Evolutionary conservation across 192 early-diverging fungal species (phyloP).

Genomic region (Coemansia asiatica): DNA sequence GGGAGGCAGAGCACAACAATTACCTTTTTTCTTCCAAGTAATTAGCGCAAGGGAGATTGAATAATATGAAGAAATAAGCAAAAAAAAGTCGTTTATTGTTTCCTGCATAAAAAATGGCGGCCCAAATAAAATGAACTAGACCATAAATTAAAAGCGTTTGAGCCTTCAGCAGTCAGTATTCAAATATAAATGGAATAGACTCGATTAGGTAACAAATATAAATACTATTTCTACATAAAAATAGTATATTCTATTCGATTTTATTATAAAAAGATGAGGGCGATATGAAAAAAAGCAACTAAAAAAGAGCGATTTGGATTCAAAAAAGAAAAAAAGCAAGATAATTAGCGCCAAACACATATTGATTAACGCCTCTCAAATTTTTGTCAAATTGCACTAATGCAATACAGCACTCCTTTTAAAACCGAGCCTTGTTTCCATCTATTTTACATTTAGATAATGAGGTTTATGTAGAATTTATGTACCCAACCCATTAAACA

Average conservation of each 20-base stretch:
- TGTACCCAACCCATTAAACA: background rate
- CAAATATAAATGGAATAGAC: background rate
- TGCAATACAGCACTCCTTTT: background rate
- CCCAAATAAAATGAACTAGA: too few species aligned
- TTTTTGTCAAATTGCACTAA: background rate
- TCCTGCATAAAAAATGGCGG: background rate
- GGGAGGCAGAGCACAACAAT: background rate
- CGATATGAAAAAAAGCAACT: background rate
- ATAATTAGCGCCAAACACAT: background rate
- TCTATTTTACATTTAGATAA: background rate
- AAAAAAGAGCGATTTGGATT: background rate
- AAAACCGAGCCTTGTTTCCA: background rate
- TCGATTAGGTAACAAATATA: background rate
- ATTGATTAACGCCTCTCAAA: conserved; percentile 6
- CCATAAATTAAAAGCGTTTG: too few species aligned
- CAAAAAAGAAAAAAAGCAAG: background rate
- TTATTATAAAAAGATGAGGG: background rate
- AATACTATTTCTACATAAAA: background rate
- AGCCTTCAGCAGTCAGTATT: background rate
- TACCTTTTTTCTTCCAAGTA: background rate
- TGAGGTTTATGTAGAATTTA: background rate
- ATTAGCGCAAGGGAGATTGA: background rate
- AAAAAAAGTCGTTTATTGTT: background rate
- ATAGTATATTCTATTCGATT: background rate
- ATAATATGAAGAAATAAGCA: background rate